Percentiles rank a stretch among this genome's conserved stretches.
Conservation (phyloP, 2,329 filamentous ascomycete species). For the Phaeosphaeriaceae sp. region DNA sequence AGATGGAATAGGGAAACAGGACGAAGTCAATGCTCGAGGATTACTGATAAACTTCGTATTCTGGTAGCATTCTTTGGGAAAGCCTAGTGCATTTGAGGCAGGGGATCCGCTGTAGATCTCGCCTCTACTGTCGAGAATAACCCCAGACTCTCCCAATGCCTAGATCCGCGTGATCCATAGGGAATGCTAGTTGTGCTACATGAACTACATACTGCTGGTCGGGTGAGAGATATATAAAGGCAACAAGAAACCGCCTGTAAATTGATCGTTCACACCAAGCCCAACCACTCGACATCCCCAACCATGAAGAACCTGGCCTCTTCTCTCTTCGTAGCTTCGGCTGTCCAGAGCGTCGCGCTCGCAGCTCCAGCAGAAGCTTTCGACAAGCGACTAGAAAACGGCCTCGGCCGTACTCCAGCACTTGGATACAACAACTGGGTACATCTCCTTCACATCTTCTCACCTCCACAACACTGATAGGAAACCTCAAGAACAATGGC, state of each 20-base stretch:
- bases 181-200: neutral
- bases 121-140: neutral
- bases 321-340: slow-evolving; percentile 4
- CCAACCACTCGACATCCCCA: neutral
- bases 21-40: neutral
- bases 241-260: neutral
- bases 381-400: slow-evolving; percentile 15
- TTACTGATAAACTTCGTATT: neutral
- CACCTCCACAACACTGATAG: neutral
- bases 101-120: neutral
- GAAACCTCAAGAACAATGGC: slow-evolving; percentile 9
- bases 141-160: neutral
- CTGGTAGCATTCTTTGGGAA: neutral
- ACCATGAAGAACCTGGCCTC: slow-evolving; percentile 7
- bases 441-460: neutral
- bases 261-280: neutral
- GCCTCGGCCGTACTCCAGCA: slow-evolving; percentile 16
- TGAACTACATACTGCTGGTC: neutral
- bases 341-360: slow-evolving; percentile 1
- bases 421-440: slow-evolving; percentile 23
- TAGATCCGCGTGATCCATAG: neutral
- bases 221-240: slow-evolving; percentile 1
- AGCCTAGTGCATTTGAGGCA: neutral
- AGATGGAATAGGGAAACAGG: neutral
- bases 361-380: slow-evolving; percentile 1